These are phyloP conservation scores for Termitomyces sp. DNA, from an alignment of 768 basidiomycete species.

Conservation along the genomic window DNA sequence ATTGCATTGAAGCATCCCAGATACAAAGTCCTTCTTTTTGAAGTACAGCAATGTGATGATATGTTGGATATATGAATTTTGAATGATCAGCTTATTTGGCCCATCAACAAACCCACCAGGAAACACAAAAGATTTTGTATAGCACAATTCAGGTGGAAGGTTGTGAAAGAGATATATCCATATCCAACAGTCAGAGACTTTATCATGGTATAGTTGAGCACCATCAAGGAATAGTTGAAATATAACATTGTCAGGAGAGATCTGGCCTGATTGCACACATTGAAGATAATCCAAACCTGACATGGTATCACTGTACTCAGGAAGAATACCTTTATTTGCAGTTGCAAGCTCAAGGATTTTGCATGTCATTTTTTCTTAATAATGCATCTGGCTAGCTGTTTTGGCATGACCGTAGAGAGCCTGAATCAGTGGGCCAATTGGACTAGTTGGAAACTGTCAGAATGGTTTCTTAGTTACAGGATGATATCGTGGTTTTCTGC, in stretches of 20 bases:
- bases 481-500: not conserved
- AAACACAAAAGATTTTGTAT: not conserved
- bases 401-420: not conserved
- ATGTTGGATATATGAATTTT: not conserved
- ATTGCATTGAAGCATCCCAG: slow-evolving; percentile 17
- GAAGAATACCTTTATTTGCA: not conserved
- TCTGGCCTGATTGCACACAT: not conserved
- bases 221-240: not conserved
- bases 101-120: not conserved
- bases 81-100: not conserved
- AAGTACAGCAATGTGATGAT: slow-evolving; percentile 7
- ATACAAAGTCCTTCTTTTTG: slow-evolving; percentile 16
- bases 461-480: not conserved
- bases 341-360: not conserved
- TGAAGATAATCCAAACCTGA: not conserved
- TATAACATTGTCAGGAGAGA: not conserved
- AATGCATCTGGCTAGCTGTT: not conserved
- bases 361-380: not conserved
- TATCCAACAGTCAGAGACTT: not conserved
- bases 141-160: not conserved
- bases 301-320: not conserved
- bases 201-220: not conserved
- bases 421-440: not conserved
- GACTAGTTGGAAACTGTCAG: not conserved
- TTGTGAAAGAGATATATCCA: not conserved